Base-by-base conservation (phyloP, 192 early-diverging fungal species). In the Podila clonocystis region DNA sequence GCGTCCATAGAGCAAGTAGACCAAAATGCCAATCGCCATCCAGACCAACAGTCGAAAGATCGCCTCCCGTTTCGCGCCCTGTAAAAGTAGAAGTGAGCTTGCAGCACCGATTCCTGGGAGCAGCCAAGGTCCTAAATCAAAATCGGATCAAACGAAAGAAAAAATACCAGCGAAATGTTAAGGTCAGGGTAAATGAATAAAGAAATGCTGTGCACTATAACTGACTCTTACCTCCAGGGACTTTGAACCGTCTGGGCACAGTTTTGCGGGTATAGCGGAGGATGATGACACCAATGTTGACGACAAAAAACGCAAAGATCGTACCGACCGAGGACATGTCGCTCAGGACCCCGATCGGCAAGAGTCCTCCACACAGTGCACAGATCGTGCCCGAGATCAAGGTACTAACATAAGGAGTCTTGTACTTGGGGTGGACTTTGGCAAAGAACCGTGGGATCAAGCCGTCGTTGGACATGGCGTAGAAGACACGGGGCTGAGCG, bases 381-480 rank as follows among this genome's bases (percentile, higher is more conserved):
- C 89, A 91, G 17, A 95, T 70, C 9, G 84, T 29, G 22, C 94
- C 94, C 8, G 91, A 74, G 8, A 90, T 75, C 34, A 94, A 58
- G 5, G 94, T 96, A 15, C 93, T 83, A 30, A 94, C 70, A 49
- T 91, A 91, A 12, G 95, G 95, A 2, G 94, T 97, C 82, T 89
- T 85, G 86, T 92, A 92, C 0, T 84, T 70, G 13, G 87, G 89
- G 73, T 97, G 91, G 34, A 96, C 80, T 41, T 89, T 88, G 28
- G 91, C 87, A 68, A 96, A 92, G 19, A 89, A 65, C 17, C 80
- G 48, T 3, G 95, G 95, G n/a, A 97, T 85, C 34, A 97, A 75
- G 7, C 96, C 95, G 83, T 97, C 96, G n/a, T 91, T 78, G 24
- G 95, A 91, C 96, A 97, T 96, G 33, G 93, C 85, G 38, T 92